Evolutionary conservation across 2,329 filamentous ascomycete species (phyloP).

Genomic region (Cladosporium oxysporum): DNA sequence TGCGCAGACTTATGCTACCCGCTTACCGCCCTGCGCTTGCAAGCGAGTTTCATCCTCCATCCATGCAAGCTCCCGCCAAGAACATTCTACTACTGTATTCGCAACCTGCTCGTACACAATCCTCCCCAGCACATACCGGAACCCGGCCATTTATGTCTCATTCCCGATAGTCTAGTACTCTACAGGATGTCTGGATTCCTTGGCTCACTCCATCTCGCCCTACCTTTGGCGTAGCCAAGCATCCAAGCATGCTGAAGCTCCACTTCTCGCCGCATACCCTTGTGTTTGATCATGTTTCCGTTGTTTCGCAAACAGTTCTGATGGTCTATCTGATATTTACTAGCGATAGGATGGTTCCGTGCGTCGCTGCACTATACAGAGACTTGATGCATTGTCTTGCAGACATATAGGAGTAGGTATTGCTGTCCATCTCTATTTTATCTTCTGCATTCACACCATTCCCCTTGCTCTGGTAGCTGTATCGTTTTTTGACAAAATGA

Average conservation of each 20-base stretch:
- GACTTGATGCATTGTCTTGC: not conserved
- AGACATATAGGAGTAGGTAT: not conserved
- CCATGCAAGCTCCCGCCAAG: not conserved
- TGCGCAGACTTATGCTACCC: not conserved
- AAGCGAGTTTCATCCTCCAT: not conserved
- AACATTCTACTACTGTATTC: not conserved
- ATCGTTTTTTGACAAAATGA: slow-evolving; percentile 27
- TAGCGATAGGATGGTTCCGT: not conserved
- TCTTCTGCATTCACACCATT: not conserved
- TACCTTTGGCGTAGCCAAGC: not conserved
- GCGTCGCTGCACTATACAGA: too few relatives aligned
- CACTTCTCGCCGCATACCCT: slow-evolving; percentile 2
- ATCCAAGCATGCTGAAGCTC: slow-evolving; percentile 11
- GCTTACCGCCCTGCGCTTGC: not conserved
- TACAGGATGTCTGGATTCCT: not conserved
- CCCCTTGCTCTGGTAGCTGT: not conserved
- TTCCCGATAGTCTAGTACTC: not conserved
- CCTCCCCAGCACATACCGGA: not conserved
- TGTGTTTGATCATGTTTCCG: not conserved
- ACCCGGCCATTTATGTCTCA: not conserved
- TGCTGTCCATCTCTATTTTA: not conserved
- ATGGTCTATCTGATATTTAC: not conserved
- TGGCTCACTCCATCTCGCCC: not conserved
- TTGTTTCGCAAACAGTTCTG: not conserved
- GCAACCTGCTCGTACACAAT: not conserved